These are phyloP conservation scores for Rhizopogon salebrosus DNA, from an alignment of 768 basidiomycete genomes.

Conservation along the genomic window DNA sequence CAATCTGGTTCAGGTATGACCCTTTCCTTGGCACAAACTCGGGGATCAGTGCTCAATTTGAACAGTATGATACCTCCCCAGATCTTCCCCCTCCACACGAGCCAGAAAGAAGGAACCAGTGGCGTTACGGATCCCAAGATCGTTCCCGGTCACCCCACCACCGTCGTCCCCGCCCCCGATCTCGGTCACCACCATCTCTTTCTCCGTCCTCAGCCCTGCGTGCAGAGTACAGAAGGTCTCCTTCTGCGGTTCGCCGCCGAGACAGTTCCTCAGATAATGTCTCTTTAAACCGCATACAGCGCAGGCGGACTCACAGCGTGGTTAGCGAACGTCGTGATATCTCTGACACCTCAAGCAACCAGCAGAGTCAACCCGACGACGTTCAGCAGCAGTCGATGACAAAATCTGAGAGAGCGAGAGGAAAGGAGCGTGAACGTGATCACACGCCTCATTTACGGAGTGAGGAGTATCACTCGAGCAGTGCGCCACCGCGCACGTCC, in stretches of 20 bases:
- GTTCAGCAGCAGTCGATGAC: neutral
- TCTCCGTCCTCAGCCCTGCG: neutral
- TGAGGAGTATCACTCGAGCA: neutral
- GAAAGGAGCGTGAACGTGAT: neutral
- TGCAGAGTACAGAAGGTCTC: slow-evolving; percentile 6
- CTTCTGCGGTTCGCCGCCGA: neutral
- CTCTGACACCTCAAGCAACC: neutral
- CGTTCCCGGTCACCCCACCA: slow-evolving; percentile 18
- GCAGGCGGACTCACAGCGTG: slow-evolving; percentile 3
- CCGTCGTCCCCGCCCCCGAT: slow-evolving; percentile 19
- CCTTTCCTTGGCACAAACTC: neutral
- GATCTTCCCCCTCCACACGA: slow-evolving; percentile 33
- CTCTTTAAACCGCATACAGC: neutral
- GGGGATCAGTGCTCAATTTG: slow-evolving; percentile 7
- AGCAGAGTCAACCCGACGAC: neutral
- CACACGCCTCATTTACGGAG: neutral
- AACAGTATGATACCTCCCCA: slow-evolving; percentile 55
- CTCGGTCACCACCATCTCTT: slow-evolving; percentile 10
- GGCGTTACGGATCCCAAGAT: slow-evolving; percentile 23
- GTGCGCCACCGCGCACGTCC: neutral
- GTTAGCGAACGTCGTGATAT: neutral
- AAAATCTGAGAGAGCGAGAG: neutral
- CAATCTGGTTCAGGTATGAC: slow-evolving; percentile 65
- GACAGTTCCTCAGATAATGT: slow-evolving; percentile 5
- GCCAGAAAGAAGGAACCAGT: slow-evolving; percentile 19